Evolutionary conservation across 208 protist genomes (phyloP), one percentile per base, ranked within the genome.

Genomic region (Leishmania guyanensis): DNA sequence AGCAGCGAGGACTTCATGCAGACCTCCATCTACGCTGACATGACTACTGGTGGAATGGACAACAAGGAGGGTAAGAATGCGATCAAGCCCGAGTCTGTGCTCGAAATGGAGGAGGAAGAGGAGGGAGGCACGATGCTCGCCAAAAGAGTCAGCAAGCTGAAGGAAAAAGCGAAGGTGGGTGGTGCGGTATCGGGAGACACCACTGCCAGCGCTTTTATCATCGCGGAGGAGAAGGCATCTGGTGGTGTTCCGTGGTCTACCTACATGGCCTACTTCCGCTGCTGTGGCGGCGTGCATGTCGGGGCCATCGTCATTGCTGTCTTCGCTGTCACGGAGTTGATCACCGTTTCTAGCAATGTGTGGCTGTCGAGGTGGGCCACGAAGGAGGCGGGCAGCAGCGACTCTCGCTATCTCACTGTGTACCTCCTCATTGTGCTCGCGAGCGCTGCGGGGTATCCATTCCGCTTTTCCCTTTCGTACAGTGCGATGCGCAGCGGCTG

Each of bases 321-420:
- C 5, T 96, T 92, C 56, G 6, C 91, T 5, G 22, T 95, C 5
- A 89, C 86, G 22, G 92, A 98, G 87, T 48, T 83, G 46, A 39
- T 92, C 12, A 79, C 88, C 14, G 81, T 91, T 5, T 77, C 83
- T 17, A 89, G 76, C 65, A 81, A 77, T 50, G 66, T 91, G 36
- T 98, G 92, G 93, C 91, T 98, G n/a, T 90, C 91, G 5, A 82
- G 92, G n/a, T 98, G 95, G 95, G 78, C 88, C 36, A 82, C 79
- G 2, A 22, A 84, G 53, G n/a, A 60, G 46, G 62, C 82, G 17
- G 76, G 58, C 16, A 65, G 60, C 58, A 75, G 56, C 26, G 54
- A 75, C 14, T 84, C 58, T 29, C n/a, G 56, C 10, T 94, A 94
- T 69, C 75, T 93, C 12, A 79, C 83, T 43, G 81, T 88, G 33